Evolutionary conservation across 2,329 filamentous ascomycete genomes (phyloP), one percentile per base, ranked within the genome.

Genomic region (Acrocalymma vagum): DNA sequence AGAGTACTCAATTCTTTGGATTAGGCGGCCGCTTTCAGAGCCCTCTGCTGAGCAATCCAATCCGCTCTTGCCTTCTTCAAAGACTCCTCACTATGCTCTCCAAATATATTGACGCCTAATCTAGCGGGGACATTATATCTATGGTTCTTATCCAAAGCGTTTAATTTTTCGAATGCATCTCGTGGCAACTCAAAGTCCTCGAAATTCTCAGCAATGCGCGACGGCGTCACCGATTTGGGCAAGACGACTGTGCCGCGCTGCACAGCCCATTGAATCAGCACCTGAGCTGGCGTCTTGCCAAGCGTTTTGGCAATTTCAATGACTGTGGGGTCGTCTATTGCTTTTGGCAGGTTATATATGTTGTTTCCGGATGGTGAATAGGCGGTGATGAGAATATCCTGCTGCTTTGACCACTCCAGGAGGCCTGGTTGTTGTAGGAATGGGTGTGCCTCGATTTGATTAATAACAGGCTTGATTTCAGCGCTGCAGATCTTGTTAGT

Each of bases 191-290:
- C 58, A 26, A 63, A 57, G 42, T 61, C 58, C 44, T 60, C 50
- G 48, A 62, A 63, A 50, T 63, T 63, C 45, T 58, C 58, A 2
- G 51, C 51, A 23, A 63, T 63, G 20, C 60, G 45, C 15, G 55
- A 47, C 10, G 60, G 44, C 0, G 58, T 63, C 5, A 63, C 58
- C 6, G 56, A 60, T 43, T 63, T 63, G 26, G 60, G 60, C n/a
- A 63, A 62, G 25, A 62, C 59, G 11, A 55, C 59, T 45, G 59
- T 53, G 11, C 57, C 59, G 13, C 57, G 55, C 79, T 95, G 90
- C n/a, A 89, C 95, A 29, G 88, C 83, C 91, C 91, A 96, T 60
- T 90, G 81, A 55, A 96, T 79, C 46, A 95, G 79, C 25, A 95
- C 79, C 78, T 95, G 90, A 6, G 88, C 86, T 6, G 89, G 81